Conservation (phyloP, 2,329 filamentous ascomycete species). For the Hansfordia pulvinata region DNA sequence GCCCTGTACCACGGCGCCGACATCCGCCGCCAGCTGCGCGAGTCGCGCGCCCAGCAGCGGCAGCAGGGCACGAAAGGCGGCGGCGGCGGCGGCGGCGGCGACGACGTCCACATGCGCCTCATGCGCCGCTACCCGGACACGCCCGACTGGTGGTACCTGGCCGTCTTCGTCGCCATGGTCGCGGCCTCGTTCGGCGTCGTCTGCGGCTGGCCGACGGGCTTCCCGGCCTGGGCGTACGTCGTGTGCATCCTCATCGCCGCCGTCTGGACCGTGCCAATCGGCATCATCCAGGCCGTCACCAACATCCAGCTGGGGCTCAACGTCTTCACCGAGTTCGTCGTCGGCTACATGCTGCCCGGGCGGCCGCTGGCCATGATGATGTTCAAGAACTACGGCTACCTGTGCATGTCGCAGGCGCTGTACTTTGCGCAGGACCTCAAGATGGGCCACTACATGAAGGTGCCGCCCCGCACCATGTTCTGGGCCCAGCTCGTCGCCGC, state of each 20-base stretch:
- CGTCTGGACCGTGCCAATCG: conserved; percentile 31
- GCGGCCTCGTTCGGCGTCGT: conserved; percentile 30
- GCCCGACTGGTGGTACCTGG: conserved; percentile 41
- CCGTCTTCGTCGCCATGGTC: conserved; percentile 28
- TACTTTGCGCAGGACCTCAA: conserved; percentile 20
- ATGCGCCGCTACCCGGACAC: conserved; percentile 39
- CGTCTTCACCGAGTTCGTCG: conserved; percentile 37
- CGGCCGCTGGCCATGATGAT: conserved; percentile 40
- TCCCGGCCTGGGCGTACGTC: conserved; percentile 40
- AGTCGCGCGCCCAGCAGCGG: conserved; percentile 31
- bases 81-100: too few species aligned
- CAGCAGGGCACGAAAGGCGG: too few species aligned
- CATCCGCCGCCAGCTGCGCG: conserved; percentile 28
- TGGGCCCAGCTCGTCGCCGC: conserved; percentile 34
- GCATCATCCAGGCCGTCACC: conserved; percentile 33
- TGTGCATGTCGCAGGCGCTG: conserved; percentile 21
- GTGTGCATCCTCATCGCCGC: conserved; percentile 29
- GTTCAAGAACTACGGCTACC: conserved; percentile 35
- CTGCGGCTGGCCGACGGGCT: conserved; percentile 30
- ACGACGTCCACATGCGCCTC: conserved; percentile 33
- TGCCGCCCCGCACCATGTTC: conserved; percentile 33
- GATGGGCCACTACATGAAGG: conserved; percentile 23
- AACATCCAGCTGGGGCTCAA: conserved; percentile 37
- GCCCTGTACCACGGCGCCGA: conserved; percentile 25
- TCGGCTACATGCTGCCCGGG: conserved; percentile 46